Conservation (phyloP, 1,139 yeast species). For the Pichia sp. region DNA sequence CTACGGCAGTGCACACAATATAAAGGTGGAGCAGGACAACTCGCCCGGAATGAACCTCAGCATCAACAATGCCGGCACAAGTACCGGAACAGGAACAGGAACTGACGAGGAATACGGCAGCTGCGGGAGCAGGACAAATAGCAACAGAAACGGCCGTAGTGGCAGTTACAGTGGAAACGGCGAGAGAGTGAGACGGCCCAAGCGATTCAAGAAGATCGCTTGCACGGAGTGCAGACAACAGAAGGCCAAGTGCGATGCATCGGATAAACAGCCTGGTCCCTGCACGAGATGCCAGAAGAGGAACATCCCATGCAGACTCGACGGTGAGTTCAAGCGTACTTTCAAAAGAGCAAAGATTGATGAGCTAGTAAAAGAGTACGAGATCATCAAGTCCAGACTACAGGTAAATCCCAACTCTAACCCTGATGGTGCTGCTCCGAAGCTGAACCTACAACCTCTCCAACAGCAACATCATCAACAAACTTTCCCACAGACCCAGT, state of each 20-base stretch:
- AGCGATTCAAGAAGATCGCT: constrained; percentile 54
- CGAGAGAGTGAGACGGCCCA: constrained; percentile 2
- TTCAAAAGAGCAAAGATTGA: constrained; percentile 82
- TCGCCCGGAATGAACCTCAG: too few species aligned
- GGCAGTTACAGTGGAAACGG: too few species aligned
- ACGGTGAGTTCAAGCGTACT: constrained; percentile 80
- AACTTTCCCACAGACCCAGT: not conserved
- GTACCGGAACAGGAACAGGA: too few species aligned
- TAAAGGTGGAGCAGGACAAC: too few species aligned
- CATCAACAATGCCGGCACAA: too few species aligned
- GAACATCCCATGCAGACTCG: constrained; percentile 60
- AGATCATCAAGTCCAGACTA: constrained; percentile 45
- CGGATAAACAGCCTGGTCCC: constrained; percentile 67
- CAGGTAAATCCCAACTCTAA: constrained; percentile 21
- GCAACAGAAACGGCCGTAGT: too few species aligned
- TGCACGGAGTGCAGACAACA: constrained; percentile 97
- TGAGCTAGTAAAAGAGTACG: constrained; percentile 69
- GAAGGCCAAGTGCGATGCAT: constrained; percentile 84
- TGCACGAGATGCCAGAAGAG: constrained; percentile 77
- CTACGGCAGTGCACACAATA: too few species aligned
- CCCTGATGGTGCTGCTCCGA: not conserved
- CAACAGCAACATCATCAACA: not conserved
- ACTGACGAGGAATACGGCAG: too few species aligned
- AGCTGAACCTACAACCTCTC: too few species aligned
- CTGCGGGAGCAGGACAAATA: too few species aligned